Evolutionary conservation across 768 basidiomycete genomes (phyloP).

Genomic region (Pisolithus orientalis): DNA sequence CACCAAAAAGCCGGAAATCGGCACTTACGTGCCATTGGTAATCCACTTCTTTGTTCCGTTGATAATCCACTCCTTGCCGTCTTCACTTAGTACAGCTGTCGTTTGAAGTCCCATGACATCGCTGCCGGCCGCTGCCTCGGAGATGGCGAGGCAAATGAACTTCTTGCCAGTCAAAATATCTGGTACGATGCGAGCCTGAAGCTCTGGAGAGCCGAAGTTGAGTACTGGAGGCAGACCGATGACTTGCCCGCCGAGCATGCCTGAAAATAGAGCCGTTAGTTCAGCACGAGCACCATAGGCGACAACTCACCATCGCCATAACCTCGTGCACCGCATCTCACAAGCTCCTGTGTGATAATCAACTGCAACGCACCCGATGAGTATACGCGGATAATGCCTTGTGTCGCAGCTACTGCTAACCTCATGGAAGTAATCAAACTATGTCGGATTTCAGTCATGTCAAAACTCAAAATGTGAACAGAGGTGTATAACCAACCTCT

Average conservation of each 20-base stretch:
- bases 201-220: constrained; percentile 52
- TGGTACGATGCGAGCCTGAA: constrained; percentile 43
- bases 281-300: background rate
- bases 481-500: constrained; percentile 36
- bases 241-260: constrained; percentile 51
- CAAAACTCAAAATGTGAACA: constrained; percentile 4
- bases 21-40: constrained; percentile 46
- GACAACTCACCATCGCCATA: constrained; percentile 52
- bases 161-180: constrained; percentile 59
- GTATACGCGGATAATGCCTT: background rate
- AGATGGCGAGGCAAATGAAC: constrained; percentile 69
- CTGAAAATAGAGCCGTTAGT: constrained; percentile 6
- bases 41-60: constrained; percentile 77
- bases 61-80: constrained; percentile 64
- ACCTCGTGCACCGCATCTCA: constrained; percentile 49
- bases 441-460: constrained; percentile 15
- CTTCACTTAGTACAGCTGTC: constrained; percentile 53
- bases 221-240: constrained; percentile 70
- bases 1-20: background rate
- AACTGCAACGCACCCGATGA: constrained; percentile 28
- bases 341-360: constrained; percentile 60
- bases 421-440: constrained; percentile 70
- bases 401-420: constrained; percentile 32
- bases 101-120: constrained; percentile 64
- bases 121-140: constrained; percentile 68